phyloP scores from a whole-genome alignment of 257 asterid species.

The Ilex aquifolium region DNA sequence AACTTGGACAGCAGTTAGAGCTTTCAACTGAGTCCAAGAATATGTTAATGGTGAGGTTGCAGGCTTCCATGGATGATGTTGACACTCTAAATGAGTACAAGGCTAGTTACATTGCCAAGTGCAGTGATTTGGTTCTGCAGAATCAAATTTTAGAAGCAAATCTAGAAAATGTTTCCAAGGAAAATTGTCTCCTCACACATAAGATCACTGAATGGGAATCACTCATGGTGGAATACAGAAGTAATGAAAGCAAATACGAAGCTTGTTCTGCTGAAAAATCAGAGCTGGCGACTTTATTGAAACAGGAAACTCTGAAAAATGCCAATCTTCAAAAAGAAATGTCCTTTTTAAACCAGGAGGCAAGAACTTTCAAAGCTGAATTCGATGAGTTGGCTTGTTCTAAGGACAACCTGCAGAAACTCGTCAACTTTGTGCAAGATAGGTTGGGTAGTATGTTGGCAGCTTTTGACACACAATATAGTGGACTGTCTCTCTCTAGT shows the following conservation, averaged over 20 bases:
- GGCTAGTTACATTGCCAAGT: conserved; percentile 47
- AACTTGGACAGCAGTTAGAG: conserved; percentile 53
- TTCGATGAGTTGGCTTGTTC: conserved; percentile 42
- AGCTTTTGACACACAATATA: conserved; percentile 31
- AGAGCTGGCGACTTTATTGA: conserved; percentile 47
- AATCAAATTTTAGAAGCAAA: conserved; percentile 64
- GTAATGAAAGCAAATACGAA: conserved; percentile 45
- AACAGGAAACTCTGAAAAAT: conserved; percentile 47
- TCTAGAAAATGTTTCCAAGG: conserved; percentile 35
- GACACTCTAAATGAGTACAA: conserved; percentile 50
- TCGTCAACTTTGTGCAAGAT: conserved; percentile 38
- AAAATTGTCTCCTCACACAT: conserved; percentile 48
- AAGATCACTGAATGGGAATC: conserved; percentile 51
- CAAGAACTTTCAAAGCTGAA: conserved; percentile 34
- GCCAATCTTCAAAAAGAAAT: conserved; percentile 45
- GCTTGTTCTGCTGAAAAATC: conserved; percentile 60
- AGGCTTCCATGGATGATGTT: conserved; percentile 58
- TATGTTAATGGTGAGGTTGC: conserved; percentile 54
- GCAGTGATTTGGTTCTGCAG: conserved; percentile 54
- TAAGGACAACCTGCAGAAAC: conserved; percentile 50
- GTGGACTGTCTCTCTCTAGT: conserved; percentile 17
- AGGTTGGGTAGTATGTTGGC: conserved; percentile 44
- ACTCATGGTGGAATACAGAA: conserved; percentile 28
- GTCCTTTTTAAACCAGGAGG: conserved; percentile 43
- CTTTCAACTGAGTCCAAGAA: conserved; percentile 51